Percentiles rank a stretch among this genome's conserved stretches.
These are phyloP conservation scores for Coleophoma crateriformis DNA, from an alignment of 2,329 filamentous ascomycete genomes.

Conservation along the genomic window DNA sequence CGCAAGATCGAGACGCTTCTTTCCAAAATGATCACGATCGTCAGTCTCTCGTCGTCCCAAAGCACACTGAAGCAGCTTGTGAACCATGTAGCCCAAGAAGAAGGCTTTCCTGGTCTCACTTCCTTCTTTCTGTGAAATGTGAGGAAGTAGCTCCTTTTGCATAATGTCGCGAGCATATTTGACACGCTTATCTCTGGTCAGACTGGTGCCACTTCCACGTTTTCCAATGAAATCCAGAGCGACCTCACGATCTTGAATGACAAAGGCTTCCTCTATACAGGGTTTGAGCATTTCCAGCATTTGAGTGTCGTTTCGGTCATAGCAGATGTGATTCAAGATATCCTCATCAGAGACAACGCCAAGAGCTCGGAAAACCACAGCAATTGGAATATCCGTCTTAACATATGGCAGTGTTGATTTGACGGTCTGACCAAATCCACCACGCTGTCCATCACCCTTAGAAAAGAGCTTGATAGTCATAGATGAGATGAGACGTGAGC, in stretches of 20 bases:
- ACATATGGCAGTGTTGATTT: slow-evolving; percentile 90
- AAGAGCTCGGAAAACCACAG: slow-evolving; percentile 90
- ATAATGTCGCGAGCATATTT: slow-evolving; percentile 90
- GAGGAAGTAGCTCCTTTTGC: slow-evolving; percentile 93
- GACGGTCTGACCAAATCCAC: slow-evolving; percentile 80
- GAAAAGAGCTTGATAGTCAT: slow-evolving; percentile 86
- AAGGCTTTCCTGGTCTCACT: slow-evolving; percentile 96
- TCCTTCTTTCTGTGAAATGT: slow-evolving; percentile 92
- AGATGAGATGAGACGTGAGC: slow-evolving; percentile 88
- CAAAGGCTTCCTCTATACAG: slow-evolving; percentile 94
- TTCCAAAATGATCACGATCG: slow-evolving; percentile 97
- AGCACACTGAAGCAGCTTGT: slow-evolving; percentile 88
- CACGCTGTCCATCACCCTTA: slow-evolving; percentile 75
- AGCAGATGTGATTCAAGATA: slow-evolving; percentile 96
- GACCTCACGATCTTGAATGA: slow-evolving; percentile 91
- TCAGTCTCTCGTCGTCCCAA: slow-evolving; percentile 90
- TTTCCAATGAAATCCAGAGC: slow-evolving; percentile 95
- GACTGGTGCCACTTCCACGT: slow-evolving; percentile 71
- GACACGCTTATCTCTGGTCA: slow-evolving; percentile 81
- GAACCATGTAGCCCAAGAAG: slow-evolving; percentile 98
- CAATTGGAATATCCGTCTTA: slow-evolving; percentile 88
- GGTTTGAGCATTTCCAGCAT: slow-evolving; percentile 98
- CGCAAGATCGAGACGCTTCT: slow-evolving; percentile 94
- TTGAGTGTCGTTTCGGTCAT: slow-evolving; percentile 88
- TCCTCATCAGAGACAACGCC: slow-evolving; percentile 97